Evolutionary conservation across 768 basidiomycete species (phyloP).

Genomic region (Trametes cinnabarina): DNA sequence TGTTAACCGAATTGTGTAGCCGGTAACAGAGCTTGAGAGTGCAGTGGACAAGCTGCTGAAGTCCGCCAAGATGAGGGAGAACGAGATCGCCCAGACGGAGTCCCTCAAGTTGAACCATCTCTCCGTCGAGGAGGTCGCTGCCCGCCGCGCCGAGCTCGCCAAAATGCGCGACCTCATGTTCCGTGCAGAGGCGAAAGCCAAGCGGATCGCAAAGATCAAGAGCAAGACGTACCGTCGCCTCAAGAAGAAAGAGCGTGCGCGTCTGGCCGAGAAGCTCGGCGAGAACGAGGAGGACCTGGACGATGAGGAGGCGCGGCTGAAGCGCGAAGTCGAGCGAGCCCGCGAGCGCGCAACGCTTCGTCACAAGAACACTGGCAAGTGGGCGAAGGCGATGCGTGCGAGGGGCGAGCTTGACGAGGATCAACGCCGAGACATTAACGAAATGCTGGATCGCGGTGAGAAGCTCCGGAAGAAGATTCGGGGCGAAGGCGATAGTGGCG

Average conservation of each 20-base stretch:
- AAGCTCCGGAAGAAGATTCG: constrained; percentile 72
- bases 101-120: constrained; percentile 82
- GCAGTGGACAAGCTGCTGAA: constrained; percentile 80
- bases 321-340: constrained; percentile 77
- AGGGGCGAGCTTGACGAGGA: constrained; percentile 66
- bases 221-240: constrained; percentile 89
- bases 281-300: constrained; percentile 49
- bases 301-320: constrained; percentile 52
- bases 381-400: constrained; percentile 74
- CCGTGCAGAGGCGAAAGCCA: constrained; percentile 87
- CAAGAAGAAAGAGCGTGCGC: constrained; percentile 73
- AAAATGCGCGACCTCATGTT: constrained; percentile 93
- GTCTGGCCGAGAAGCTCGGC: constrained; percentile 46
- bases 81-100: constrained; percentile 75
- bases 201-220: constrained; percentile 92
- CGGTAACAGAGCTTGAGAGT: constrained; percentile 80
- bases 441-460: constrained; percentile 85
- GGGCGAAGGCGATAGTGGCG: constrained; percentile 59
- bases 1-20: constrained; percentile 41
- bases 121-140: constrained; percentile 80
- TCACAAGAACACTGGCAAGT: constrained; percentile 87
- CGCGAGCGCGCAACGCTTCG: constrained; percentile 85
- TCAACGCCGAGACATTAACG: constrained; percentile 67
- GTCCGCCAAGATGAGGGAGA: constrained; percentile 78
- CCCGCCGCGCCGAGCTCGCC: constrained; percentile 77